Evolutionary conservation across 2,329 filamentous ascomycete genomes (phyloP).

Genomic region (Cercospora beticola): DNA sequence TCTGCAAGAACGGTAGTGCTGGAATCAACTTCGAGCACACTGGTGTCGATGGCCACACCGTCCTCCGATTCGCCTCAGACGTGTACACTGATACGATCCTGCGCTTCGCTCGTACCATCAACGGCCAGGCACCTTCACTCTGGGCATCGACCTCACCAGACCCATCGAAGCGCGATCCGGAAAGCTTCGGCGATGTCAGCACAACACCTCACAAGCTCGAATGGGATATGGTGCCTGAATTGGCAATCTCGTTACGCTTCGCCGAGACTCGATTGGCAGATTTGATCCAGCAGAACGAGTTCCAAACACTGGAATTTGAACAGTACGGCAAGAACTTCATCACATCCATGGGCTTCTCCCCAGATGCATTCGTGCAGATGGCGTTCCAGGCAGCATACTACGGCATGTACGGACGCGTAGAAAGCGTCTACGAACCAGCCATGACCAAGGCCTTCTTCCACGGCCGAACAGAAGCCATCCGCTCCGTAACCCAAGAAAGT

Average conservation of each 20-base stretch:
- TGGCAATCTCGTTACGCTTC: constrained; percentile 87
- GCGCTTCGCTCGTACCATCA: constrained; percentile 91
- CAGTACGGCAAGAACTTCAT: constrained; percentile 97
- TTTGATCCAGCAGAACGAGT: constrained; percentile 94
- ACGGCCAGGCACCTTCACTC: constrained; percentile 83
- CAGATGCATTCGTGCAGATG: constrained; percentile 98
- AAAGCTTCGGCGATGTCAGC: constrained; percentile 88
- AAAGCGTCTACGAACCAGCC: constrained; percentile 95
- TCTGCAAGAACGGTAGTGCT: constrained; percentile 96
- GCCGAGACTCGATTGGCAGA: constrained; percentile 93
- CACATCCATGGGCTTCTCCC: constrained; percentile 93
- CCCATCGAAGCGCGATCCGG: constrained; percentile 85
- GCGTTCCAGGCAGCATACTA: constrained; percentile 98
- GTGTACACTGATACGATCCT: constrained; percentile 97
- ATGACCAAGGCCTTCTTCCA: constrained; percentile 97
- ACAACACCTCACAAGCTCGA: constrained; percentile 94
- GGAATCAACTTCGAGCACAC: constrained; percentile 99
- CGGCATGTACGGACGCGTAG: constrained; percentile 87
- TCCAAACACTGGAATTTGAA: constrained; percentile 83
- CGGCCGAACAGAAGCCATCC: constrained; percentile 89
- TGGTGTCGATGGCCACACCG: constrained; percentile 94
- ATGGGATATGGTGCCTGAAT: constrained; percentile 94
- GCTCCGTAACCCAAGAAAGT: constrained; percentile 78
- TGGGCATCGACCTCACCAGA: constrained; percentile 92
- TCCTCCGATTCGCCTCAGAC: constrained; percentile 92